Percentiles rank a stretch among this genome's conserved stretches.
These are phyloP conservation scores for Tetracladium setigerum DNA, from an alignment of 495 filamentous ascomycete genomes.

Conservation along the genomic window DNA sequence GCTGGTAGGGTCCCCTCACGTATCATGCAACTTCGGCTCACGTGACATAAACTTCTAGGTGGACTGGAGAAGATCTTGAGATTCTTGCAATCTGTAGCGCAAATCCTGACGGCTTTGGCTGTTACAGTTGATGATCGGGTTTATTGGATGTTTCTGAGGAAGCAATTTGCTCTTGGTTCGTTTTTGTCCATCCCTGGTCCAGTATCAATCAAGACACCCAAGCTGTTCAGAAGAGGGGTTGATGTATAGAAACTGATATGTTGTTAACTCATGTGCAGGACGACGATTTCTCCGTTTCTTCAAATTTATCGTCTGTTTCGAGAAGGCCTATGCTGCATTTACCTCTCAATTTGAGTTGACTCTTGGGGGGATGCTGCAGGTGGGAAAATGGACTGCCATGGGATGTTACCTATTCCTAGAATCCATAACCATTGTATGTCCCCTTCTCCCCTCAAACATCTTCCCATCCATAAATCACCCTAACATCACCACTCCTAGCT, in stretches of 20 bases:
- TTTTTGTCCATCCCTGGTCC: not conserved
- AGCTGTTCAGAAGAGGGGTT: slow-evolving; percentile 9
- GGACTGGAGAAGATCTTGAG: slow-evolving; percentile 59
- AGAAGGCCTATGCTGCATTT: slow-evolving; percentile 28
- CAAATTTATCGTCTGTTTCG: slow-evolving; percentile 54
- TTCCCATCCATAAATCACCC: not conserved
- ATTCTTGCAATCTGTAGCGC: slow-evolving; percentile 46
- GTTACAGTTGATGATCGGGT: slow-evolving; percentile 16
- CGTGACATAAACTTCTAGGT: slow-evolving; percentile 24
- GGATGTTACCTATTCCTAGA: slow-evolving; percentile 43
- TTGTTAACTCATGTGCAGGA: slow-evolving; percentile 30
- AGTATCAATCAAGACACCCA: not conserved
- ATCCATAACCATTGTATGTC: slow-evolving; percentile 27
- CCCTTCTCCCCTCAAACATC: slow-evolving; percentile 1
- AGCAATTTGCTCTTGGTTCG: slow-evolving; percentile 17
- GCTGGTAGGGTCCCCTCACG: slow-evolving; percentile 5
- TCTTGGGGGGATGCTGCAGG: slow-evolving; percentile 20
- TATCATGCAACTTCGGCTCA: not conserved
- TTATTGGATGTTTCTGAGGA: not conserved
- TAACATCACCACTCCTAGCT: slow-evolving; percentile 24
- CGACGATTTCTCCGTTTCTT: slow-evolving; percentile 56
- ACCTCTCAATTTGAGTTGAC: not conserved
- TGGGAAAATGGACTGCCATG: slow-evolving; percentile 32
- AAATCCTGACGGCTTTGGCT: slow-evolving; percentile 36
- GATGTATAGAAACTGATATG: too few species aligned